Base-by-base conservation (phyloP, 2,329 filamentous ascomycete genomes). In the Arthrobotrys entomopaga region DNA sequence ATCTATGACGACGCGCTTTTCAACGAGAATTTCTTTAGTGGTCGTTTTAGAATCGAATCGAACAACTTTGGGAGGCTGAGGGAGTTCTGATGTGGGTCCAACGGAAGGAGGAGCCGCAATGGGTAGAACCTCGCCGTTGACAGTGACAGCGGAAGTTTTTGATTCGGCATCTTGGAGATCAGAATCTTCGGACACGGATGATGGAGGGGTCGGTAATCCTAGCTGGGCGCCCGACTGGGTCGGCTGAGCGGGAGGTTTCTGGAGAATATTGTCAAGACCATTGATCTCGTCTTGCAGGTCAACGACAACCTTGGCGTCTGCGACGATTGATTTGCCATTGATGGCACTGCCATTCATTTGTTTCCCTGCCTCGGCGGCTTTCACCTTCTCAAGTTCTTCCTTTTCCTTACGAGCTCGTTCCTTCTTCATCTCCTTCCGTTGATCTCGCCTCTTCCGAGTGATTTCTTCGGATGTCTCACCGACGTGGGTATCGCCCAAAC, bases 331-430 rank as follows among this genome's bases (percentile, higher is more conserved):
- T 29, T 71, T 75, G 2, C 78, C 77, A 54, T 57, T 63, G 26
- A 19, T 46, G 11, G 43, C 24, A 6, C 24, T 15, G 3, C 48
- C 58, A 22, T 53, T 49, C 78, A 76, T 16, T 42, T 24, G n/a
- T 79, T 90, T 87, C 73, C 86, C 84, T 66, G 84, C 84, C 40
- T 89, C 83, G 70, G 89, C 91, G 79, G 89, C 86, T 76, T 74
- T 74, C 7, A 74, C 42, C 13, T 74, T 74, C 15, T 93, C 89
- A 76, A 98, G 91, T 10, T 88, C 90, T 80, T 97, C 90, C 78
- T 92, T 88, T 81, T 97, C 93, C 61, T 90, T 87, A 76, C 91
- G 89, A n/a, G 95, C 95, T 78, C 95, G 87, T 80, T 98, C 93
- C 83, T 95, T 89, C 82, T 99, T 99, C 82, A 91, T 89, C 79